These are phyloP conservation scores for Eurotiales sp. DNA, from an alignment of 2,329 filamentous ascomycete species.

Conservation along the genomic window DNA sequence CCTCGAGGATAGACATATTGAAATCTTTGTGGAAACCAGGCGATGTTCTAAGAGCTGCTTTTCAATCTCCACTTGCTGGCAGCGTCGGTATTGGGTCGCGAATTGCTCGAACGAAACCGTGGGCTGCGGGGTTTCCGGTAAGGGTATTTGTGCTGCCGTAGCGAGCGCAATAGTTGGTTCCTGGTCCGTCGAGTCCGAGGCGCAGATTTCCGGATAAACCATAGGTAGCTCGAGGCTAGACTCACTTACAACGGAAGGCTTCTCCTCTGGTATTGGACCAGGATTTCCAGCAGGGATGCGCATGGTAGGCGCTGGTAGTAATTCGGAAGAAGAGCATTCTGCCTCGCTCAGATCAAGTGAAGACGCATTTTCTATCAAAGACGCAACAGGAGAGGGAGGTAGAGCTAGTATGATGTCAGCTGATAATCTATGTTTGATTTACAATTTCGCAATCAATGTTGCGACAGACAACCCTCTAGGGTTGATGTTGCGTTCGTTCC, in stretches of 20 bases:
- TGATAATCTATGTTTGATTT: constrained; percentile 7
- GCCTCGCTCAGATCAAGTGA: constrained; percentile 26
- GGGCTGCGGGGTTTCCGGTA: constrained; percentile 15
- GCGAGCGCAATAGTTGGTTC: neutral
- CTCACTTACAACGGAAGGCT: constrained; percentile 31
- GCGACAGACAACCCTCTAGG: constrained; percentile 1
- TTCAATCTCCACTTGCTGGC: constrained; percentile 39
- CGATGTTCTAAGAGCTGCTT: constrained; percentile 38
- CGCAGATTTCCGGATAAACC: neutral
- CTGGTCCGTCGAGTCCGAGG: constrained; percentile 1
- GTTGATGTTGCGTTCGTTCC: too few relatives aligned
- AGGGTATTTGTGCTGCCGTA: constrained; percentile 18
- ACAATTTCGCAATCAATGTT: neutral
- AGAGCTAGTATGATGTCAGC: constrained; percentile 23
- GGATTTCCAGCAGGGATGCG: constrained; percentile 11
- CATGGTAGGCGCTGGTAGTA: constrained; percentile 21
- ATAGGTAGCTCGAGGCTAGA: constrained; percentile 18
- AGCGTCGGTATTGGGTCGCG: constrained; percentile 39
- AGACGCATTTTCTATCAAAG: constrained; percentile 32
- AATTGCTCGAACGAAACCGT: constrained; percentile 43
- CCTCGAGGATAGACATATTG: constrained; percentile 41
- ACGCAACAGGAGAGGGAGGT: constrained; percentile 28
- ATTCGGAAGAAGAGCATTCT: constrained; percentile 23
- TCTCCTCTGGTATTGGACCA: constrained; percentile 17
- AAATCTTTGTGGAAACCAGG: constrained; percentile 39